Percentiles rank a stretch among this genome's conserved stretches.
Conservation (phyloP, 2,329 filamentous ascomycete species). For the Fusarium nodosum region DNA sequence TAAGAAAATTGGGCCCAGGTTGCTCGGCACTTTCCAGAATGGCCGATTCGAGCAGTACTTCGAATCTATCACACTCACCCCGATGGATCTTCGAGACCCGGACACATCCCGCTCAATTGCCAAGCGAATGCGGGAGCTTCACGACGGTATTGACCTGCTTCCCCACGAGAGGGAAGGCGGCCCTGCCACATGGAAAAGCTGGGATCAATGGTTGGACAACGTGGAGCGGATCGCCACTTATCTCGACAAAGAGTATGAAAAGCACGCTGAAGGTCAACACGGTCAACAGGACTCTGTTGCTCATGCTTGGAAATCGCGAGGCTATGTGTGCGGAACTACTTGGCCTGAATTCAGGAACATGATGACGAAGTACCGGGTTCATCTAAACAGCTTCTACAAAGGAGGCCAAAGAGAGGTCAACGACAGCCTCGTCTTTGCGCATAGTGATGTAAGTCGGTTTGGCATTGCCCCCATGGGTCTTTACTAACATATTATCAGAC, state of each 20-base stretch:
- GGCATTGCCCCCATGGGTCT: not conserved
- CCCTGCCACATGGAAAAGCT: conserved; percentile 89
- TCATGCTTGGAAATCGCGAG: conserved; percentile 74
- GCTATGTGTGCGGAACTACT: conserved; percentile 84
- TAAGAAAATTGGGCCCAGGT: conserved; percentile 91
- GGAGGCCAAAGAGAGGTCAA: conserved; percentile 72
- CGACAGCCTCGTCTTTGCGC: conserved; percentile 88
- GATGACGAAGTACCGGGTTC: conserved; percentile 81
- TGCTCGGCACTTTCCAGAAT: conserved; percentile 93
- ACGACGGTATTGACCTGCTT: conserved; percentile 91
- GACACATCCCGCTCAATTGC: conserved; percentile 93
- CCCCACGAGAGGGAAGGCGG: conserved; percentile 82
- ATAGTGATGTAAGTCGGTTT: conserved; percentile 83
- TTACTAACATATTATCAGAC: conserved; percentile 68
- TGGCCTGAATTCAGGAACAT: conserved; percentile 83
- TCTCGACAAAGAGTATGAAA: conserved; percentile 71
- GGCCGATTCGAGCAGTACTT: conserved; percentile 97
- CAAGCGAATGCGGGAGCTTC: conserved; percentile 96
- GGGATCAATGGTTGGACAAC: conserved; percentile 88
- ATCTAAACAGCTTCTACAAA: conserved; percentile 80
- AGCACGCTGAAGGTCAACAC: conserved; percentile 49
- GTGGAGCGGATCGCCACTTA: conserved; percentile 71
- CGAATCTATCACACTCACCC: conserved; percentile 83
- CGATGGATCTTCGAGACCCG: conserved; percentile 80
- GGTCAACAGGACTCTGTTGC: conserved; percentile 48